Conservation (phyloP, 345 rosid genomes). For the Angophora floribunda region DNA sequence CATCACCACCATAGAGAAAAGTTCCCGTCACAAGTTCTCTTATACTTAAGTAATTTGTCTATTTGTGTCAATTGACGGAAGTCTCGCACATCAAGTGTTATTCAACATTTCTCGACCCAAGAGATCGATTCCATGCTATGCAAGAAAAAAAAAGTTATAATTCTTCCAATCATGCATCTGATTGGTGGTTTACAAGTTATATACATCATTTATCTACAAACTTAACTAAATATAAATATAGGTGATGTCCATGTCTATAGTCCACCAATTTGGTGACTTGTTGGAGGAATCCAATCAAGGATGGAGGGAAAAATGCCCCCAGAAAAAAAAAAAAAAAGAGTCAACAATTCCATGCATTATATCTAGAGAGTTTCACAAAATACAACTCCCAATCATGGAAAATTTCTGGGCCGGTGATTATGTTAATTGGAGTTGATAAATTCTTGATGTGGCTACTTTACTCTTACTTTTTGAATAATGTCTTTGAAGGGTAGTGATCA, state of each 20-base stretch:
- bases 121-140: neutral
- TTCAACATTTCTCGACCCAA: neutral
- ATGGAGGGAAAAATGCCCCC: neutral
- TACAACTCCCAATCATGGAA: neutral
- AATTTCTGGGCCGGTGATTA: neutral
- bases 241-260: neutral
- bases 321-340: neutral
- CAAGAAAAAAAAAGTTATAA: neutral
- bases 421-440: neutral
- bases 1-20: neutral
- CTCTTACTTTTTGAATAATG: neutral
- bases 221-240: neutral
- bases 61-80: neutral
- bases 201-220: neutral
- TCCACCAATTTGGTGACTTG: neutral
- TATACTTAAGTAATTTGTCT: neutral
- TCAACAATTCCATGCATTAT: neutral
- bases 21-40: neutral
- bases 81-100: neutral
- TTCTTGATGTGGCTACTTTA: neutral
- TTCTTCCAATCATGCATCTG: neutral
- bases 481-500: neutral
- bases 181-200: neutral
- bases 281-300: neutral
- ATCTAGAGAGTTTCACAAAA: neutral